These are phyloP conservation scores for Podila verticillata DNA, from an alignment of 192 early-diverging fungal species.

Conservation along the genomic window DNA sequence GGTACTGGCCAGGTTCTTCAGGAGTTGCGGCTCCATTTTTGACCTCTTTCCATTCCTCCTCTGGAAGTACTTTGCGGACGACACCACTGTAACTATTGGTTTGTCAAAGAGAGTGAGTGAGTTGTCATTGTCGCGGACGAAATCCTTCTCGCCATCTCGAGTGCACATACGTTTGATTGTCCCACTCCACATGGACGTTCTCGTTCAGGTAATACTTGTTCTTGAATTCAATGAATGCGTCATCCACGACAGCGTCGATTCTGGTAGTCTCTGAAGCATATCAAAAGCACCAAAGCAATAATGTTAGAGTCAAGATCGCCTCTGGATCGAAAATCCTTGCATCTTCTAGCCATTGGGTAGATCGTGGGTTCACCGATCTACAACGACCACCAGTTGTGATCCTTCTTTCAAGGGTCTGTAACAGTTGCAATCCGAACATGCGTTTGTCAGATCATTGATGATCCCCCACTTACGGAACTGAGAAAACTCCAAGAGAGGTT, in stretches of 20 bases:
- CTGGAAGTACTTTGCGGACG: constrained; percentile 44
- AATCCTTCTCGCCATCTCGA: background rate
- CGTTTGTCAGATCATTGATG: background rate
- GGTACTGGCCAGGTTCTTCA: constrained; percentile 48
- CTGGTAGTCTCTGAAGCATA: constrained; percentile 57
- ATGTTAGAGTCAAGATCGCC: background rate
- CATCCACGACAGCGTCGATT: constrained; percentile 70
- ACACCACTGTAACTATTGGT: constrained; percentile 53
- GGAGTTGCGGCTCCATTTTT: constrained; percentile 8
- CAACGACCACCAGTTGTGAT: background rate
- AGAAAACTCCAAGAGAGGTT: constrained; percentile 66
- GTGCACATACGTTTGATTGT: constrained; percentile 14
- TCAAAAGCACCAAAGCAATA: background rate
- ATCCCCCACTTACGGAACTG: constrained; percentile 76
- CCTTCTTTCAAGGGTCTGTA: background rate
- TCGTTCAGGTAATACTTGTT: constrained; percentile 66
- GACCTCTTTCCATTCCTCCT: constrained; percentile 40
- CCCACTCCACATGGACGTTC: constrained; percentile 60
- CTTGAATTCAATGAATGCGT: constrained; percentile 65
- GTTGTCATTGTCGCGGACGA: background rate
- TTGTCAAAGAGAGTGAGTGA: background rate
- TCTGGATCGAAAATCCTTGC: too few relatives aligned
- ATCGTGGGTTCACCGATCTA: background rate
- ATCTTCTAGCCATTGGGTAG: background rate
- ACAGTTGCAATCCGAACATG: background rate